phyloP scores from a whole-genome alignment of 2,329 filamentous ascomycete genomes.

The Lachnellula suecica region DNA sequence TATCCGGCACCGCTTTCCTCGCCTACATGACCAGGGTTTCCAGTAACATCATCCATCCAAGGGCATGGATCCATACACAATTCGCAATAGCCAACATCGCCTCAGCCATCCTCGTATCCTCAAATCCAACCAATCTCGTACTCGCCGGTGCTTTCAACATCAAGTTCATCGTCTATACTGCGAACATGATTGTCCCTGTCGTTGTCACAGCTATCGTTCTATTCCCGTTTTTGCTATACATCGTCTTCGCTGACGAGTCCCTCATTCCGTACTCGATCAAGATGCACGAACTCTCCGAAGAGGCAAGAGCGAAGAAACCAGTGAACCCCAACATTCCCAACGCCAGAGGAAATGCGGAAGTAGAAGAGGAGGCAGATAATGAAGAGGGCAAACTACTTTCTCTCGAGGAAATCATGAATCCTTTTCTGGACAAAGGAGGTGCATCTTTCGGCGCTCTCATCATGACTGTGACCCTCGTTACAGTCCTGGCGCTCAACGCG shows the following conservation, averaged over 20 bases:
- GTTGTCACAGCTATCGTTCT: slow-evolving; percentile 65
- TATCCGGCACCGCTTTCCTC: slow-evolving; percentile 72
- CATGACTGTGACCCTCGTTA: slow-evolving; percentile 67
- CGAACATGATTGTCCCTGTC: slow-evolving; percentile 75
- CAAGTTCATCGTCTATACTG: slow-evolving; percentile 71
- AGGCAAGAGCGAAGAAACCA: slow-evolving; percentile 52
- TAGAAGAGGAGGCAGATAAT: slow-evolving; percentile 48
- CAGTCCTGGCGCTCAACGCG: slow-evolving; percentile 66
- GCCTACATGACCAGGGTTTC: slow-evolving; percentile 77
- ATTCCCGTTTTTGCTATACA: slow-evolving; percentile 68
- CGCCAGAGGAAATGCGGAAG: slow-evolving; percentile 53
- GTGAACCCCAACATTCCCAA: slow-evolving; percentile 73
- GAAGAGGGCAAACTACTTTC: slow-evolving; percentile 56
- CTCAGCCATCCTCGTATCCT: slow-evolving; percentile 74
- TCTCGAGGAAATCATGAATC: slow-evolving; percentile 74
- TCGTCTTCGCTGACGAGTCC: slow-evolving; percentile 63
- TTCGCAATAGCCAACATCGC: slow-evolving; percentile 73
- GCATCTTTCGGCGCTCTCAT: slow-evolving; percentile 63
- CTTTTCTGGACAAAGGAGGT: slow-evolving; percentile 66
- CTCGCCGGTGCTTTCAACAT: slow-evolving; percentile 71
- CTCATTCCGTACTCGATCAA: slow-evolving; percentile 66
- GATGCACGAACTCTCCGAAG: slow-evolving; percentile 65
- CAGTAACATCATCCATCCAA: slow-evolving; percentile 67
- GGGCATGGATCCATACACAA: slow-evolving; percentile 72
- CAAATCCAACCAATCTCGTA: slow-evolving; percentile 75